A percentile compares a stretch with the other conserved stretches of the same genome.
These are phyloP conservation scores for Globisporangium nagaii DNA, from an alignment of 352 stramenopile species.

Conservation along the genomic window DNA sequence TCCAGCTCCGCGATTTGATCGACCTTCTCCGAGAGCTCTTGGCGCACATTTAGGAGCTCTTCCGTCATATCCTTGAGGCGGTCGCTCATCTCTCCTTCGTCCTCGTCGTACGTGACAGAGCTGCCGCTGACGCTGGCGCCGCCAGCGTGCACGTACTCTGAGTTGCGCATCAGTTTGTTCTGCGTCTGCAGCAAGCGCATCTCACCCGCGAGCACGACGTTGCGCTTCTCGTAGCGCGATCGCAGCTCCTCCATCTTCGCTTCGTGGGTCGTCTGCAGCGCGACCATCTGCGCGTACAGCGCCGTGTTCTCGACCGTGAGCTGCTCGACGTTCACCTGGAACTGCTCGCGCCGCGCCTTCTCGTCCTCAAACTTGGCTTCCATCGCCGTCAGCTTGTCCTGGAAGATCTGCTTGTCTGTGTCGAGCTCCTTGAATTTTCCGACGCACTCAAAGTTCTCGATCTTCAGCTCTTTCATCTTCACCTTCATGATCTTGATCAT, in stretches of 20 bases:
- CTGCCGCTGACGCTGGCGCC: not conserved
- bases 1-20: conserved; percentile 69
- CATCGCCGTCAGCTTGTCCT: conserved; percentile 58
- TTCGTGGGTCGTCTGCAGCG: conserved; percentile 74
- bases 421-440: conserved; percentile 60
- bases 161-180: conserved; percentile 61
- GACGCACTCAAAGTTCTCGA: conserved; percentile 52
- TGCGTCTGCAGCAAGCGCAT: conserved; percentile 76
- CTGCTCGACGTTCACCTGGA: conserved; percentile 84
- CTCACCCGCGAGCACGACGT: conserved; percentile 58
- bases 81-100: conserved; percentile 39
- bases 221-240: conserved; percentile 63
- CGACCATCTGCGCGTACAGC: conserved; percentile 84
- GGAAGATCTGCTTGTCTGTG: conserved; percentile 63
- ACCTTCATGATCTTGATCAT: conserved; percentile 52
- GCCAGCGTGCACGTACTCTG: conserved; percentile 17
- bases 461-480: conserved; percentile 42
- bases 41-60: conserved; percentile 49
- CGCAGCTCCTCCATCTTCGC: conserved; percentile 79
- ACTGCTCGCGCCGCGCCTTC: conserved; percentile 75
- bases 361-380: conserved; percentile 77
- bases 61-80: conserved; percentile 69
- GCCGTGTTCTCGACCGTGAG: conserved; percentile 82
- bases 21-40: conserved; percentile 57
- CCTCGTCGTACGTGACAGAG: conserved; percentile 18